Evolutionary conservation across 2,329 filamentous ascomycete species (phyloP), one percentile per base, ranked within the genome.

Genomic region (Rhynchosporium secalis): DNA sequence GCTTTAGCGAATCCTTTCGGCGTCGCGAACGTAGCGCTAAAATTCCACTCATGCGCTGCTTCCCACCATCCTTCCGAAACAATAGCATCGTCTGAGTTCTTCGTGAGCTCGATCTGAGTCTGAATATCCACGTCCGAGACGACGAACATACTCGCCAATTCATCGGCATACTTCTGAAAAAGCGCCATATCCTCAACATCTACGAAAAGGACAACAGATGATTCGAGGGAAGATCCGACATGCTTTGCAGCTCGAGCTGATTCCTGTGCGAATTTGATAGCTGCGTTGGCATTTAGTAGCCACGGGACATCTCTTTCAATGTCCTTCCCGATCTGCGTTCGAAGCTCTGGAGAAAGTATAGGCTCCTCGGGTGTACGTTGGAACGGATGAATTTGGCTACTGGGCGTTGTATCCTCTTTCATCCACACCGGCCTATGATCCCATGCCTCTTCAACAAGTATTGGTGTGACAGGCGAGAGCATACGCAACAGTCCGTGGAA

Each of bases 371-470:
- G 65, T 0, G 65, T 72, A 43, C 78, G 77, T 68, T 76, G 73
- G 63, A 80, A 72, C 51, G 80, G 78, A 70, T 82, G 77, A 38
- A 73, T 69, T n/a, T 72, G 60, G 33, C 33, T 36, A 5, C 33
- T 36, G 33, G 20, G 20, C 20, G 20, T 36, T 9, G 49, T 58
- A 9, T 64, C 71, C 28, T 79, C 72, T 57, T 81, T 82, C 75
- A 95, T 83, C 75, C 81, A 83, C 9, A 79, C 75, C 0, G 93
- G 91, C 3, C 87, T 83, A 75, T 92, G 85, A 59, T 88, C 86
- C 91, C 91, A 96, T 1, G 89, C 88, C 76, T 98, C 94, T 72
- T 96, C 91, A 0, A 97, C 89, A 3, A 98, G 82, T 45, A 93
- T 75, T 0, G 94, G 94, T 9, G 88, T 89, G 60, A 96, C 83